Evolutionary conservation across 805 yeast species (phyloP).

Genomic region (Tetrapisispora taiwanensis): DNA sequence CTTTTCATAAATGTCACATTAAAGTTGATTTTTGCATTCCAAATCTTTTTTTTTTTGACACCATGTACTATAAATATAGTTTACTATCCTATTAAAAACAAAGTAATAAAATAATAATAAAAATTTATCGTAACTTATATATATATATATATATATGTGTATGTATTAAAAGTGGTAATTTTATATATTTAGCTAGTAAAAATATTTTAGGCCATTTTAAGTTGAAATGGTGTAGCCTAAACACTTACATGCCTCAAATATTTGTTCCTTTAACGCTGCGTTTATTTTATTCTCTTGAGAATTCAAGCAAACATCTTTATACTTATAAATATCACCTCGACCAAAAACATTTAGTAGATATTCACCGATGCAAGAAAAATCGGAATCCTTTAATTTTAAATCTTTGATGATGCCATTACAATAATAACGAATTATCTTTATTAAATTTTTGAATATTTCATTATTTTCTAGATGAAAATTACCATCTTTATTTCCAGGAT

Average conservation of each 20-base stretch:
- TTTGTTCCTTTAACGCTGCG: conserved; percentile 17
- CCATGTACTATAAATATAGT: background rate
- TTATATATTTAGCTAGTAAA: background rate
- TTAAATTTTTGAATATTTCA: conserved; percentile 13
- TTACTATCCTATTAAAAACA: background rate
- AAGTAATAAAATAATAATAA: background rate
- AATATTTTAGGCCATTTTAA: background rate
- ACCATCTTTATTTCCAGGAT: background rate
- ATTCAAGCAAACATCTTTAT: conserved; percentile 14
- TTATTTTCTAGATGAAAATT: background rate
- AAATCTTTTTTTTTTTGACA: background rate
- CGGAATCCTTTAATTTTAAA: conserved; percentile 25
- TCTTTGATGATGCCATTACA: conserved; percentile 22
- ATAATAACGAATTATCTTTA: conserved; percentile 21
- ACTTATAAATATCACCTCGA: conserved; percentile 21
- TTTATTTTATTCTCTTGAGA: conserved; percentile 19
- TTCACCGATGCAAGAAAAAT: conserved; percentile 25
- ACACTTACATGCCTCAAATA: conserved; percentile 18
- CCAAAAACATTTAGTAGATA: conserved; percentile 31
- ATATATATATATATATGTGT: background rate
- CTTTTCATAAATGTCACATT: background rate
- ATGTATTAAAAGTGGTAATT: background rate
- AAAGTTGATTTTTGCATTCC: background rate
- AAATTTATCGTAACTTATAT: background rate
- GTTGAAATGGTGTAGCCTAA: conserved; percentile 14